Percentiles rank a stretch among this genome's conserved stretches.
Conservation (phyloP, 495 filamentous ascomycete species). For the Ascodesmis nigricans region DNA sequence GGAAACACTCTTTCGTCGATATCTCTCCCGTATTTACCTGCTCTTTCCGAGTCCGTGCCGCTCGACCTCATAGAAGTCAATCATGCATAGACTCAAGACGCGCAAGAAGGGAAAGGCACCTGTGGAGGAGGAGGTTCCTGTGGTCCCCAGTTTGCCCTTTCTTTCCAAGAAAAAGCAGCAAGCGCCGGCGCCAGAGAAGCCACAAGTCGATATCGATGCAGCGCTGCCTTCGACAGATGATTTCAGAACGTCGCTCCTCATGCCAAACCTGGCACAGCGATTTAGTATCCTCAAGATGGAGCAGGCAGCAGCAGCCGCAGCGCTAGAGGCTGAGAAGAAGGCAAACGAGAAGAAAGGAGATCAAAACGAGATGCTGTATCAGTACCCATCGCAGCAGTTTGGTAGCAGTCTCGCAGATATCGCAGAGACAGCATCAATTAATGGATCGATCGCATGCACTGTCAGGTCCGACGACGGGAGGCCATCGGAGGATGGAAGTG, state of each 20-base stretch:
- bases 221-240: slow-evolving; percentile 67
- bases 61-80: no score
- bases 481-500: slow-evolving; percentile 54
- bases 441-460: slow-evolving; percentile 33
- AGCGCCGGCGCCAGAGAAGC: slow-evolving; percentile 28
- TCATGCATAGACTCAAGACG: no score
- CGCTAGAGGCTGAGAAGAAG: slow-evolving; percentile 24
- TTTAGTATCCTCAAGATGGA: slow-evolving; percentile 63
- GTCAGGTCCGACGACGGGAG: slow-evolving; percentile 23
- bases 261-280: slow-evolving; percentile 82
- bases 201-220: slow-evolving; percentile 46
- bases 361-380: slow-evolving; percentile 6
- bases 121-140: no score
- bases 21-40: no score
- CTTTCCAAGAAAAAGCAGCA: no score
- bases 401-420: slow-evolving; percentile 50
- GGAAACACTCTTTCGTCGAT: no score
- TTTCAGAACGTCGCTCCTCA: slow-evolving; percentile 89
- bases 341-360: slow-evolving; percentile 33
- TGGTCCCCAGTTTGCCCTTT: no score
- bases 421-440: slow-evolving; percentile 65
- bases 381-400: slow-evolving; percentile 25
- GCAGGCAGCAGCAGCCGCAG: slow-evolving; percentile 12
- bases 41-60: no score
- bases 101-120: no score